Conservation (phyloP, 148 eudicot genomes). For the Rhododendron ferrugineum region DNA sequence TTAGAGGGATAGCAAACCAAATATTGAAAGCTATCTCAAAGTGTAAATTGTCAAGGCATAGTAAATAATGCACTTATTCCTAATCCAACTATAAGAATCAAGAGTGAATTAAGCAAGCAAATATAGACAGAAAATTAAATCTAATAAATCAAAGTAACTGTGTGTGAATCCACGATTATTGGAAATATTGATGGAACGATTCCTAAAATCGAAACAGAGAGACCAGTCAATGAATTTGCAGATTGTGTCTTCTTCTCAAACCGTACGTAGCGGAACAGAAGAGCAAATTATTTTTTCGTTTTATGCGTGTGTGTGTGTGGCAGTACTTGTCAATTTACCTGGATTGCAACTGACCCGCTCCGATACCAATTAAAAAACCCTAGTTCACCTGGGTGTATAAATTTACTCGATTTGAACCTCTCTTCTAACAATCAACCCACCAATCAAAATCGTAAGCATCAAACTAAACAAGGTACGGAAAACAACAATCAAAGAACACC, state of each 20-base stretch:
- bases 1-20: not conserved
- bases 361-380: no score
- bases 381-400: no score
- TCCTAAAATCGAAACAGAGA: not conserved
- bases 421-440: no score
- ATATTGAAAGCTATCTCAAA: not conserved
- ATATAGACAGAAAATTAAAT: not conserved
- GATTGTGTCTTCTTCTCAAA: slow-evolving; percentile 84
- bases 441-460: no score
- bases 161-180: not conserved
- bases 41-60: not conserved
- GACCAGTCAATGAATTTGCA: slow-evolving; percentile 35
- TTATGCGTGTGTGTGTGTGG: no score
- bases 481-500: no score
- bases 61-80: not conserved
- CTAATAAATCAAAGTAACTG: not conserved
- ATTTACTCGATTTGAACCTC: no score
- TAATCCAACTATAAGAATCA: not conserved
- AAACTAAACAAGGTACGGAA: no score
- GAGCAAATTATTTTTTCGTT: no score
- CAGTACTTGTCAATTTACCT: no score
- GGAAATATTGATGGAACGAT: not conserved
- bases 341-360: no score
- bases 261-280: slow-evolving; percentile 73
- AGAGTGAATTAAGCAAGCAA: not conserved